phyloP scores from a whole-genome alignment of 1,284 basidiomycete genomes.

The Sphaerobolus stellatus region DNA sequence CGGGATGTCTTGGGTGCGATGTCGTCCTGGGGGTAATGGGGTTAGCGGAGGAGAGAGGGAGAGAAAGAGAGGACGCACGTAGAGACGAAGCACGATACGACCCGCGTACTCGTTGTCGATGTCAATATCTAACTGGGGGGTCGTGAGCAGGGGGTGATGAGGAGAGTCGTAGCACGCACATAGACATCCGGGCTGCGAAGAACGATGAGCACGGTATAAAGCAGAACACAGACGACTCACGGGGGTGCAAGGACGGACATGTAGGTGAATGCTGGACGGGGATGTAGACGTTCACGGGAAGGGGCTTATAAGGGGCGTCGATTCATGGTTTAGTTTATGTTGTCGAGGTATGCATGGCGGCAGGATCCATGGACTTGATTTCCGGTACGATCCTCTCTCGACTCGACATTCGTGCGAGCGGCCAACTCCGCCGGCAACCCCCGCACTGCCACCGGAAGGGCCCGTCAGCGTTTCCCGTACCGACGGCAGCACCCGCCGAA shows the following conservation, averaged over 20 bases:
- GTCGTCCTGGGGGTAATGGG: slow-evolving; percentile 29
- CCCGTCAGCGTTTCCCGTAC: too few relatives aligned
- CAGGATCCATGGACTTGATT: neutral
- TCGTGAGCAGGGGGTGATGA: neutral
- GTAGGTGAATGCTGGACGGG: too few relatives aligned
- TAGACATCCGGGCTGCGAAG: too few relatives aligned
- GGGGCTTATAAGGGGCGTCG: too few relatives aligned
- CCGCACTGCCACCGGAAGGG: too few relatives aligned
- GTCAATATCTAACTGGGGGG: slow-evolving; percentile 6
- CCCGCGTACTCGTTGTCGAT: slow-evolving; percentile 12
- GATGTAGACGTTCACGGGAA: too few relatives aligned
- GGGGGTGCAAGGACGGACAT: neutral
- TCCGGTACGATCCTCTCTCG: too few relatives aligned
- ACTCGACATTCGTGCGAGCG: too few relatives aligned
- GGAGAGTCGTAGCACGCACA: too few relatives aligned
- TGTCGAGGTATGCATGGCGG: neutral
- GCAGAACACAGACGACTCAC: neutral
- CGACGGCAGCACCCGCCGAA: too few relatives aligned
- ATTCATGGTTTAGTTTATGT: neutral
- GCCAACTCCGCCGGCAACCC: too few relatives aligned
- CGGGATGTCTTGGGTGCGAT: slow-evolving; percentile 35
- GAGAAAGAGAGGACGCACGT: neutral
- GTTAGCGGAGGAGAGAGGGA: neutral
- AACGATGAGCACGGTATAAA: neutral
- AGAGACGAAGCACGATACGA: slow-evolving; percentile 9